phyloP scores from a whole-genome alignment of 495 filamentous ascomycete genomes.

The Eremomyces bilateralis region DNA sequence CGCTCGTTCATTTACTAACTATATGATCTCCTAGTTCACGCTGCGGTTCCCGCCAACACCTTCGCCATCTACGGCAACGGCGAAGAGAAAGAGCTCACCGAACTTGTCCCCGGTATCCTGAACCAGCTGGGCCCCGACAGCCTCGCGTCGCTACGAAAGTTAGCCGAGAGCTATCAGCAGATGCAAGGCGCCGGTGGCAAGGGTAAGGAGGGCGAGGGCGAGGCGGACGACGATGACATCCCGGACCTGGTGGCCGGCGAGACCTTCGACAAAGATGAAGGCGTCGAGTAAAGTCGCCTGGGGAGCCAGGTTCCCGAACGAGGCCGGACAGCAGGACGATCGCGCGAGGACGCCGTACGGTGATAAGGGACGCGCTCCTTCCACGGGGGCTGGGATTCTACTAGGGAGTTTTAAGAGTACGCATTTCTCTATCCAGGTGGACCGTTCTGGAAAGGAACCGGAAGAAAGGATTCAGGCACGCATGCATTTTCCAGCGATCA shows the following conservation, averaged over 20 bases:
- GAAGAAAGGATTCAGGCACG: no score
- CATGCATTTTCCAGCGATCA: no score
- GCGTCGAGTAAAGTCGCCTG: conserved; percentile 61
- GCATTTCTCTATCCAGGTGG: no score
- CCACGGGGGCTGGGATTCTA: no score
- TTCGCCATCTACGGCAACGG: conserved; percentile 98
- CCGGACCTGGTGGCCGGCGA: conserved; percentile 88
- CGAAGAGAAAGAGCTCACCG: conserved; percentile 98
- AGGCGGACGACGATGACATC: conserved; percentile 74
- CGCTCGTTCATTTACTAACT: no score
- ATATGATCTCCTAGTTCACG: conserved; percentile 67
- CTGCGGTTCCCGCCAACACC: conserved; percentile 86
- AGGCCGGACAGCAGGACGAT: no score
- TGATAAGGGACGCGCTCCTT: no score
- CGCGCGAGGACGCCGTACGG: no score
- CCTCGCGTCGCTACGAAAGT: conserved; percentile 91
- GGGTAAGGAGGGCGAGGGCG: conserved; percentile 51
- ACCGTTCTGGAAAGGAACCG: no score
- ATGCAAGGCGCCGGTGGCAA: conserved; percentile 74
- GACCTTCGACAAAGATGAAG: conserved; percentile 53
- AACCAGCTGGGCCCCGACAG: conserved; percentile 98
- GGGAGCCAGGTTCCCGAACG: no score
- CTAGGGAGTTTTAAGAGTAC: no score
- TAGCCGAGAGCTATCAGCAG: conserved; percentile 98
- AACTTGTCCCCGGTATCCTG: conserved; percentile 96